Conservation (phyloP, 1,139 yeast species). For the Nakaseomyces sp. region DNA sequence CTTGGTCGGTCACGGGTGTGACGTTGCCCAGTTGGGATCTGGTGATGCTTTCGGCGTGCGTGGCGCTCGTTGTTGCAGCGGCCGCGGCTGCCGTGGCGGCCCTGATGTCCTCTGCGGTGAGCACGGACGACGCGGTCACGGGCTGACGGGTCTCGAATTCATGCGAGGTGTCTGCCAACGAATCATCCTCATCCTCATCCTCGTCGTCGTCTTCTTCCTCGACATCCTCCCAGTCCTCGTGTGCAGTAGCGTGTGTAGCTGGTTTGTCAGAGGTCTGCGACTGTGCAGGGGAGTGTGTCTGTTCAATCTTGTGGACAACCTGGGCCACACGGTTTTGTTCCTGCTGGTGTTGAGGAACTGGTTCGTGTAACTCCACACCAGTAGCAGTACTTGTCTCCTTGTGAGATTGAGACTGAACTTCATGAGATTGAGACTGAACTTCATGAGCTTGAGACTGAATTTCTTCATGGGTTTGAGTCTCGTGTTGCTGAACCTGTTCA, state of each 20-base stretch:
- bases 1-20: constrained; percentile 2
- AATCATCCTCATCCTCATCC: constrained; percentile 5
- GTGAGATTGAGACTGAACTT: too few species aligned
- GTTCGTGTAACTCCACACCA: neutral
- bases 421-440: too few species aligned
- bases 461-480: neutral
- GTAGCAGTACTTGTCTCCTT: neutral
- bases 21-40: neutral
- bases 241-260: neutral
- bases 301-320: neutral
- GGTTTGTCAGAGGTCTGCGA: too few species aligned
- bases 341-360: neutral
- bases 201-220: constrained; percentile 10
- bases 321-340: neutral
- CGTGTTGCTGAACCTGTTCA: neutral
- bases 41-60: too few species aligned
- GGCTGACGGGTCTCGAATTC: constrained; percentile 1
- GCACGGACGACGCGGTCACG: neutral
- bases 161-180: constrained; percentile 2
- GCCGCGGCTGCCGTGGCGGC: neutral
- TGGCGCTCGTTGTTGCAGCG: neutral
- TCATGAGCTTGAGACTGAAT: too few species aligned
- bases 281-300: neutral
- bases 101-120: neutral
- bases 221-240: constrained; percentile 9